phyloP scores from a whole-genome alignment of 164 flowering plant genomes.

The Umbellularia californica region DNA sequence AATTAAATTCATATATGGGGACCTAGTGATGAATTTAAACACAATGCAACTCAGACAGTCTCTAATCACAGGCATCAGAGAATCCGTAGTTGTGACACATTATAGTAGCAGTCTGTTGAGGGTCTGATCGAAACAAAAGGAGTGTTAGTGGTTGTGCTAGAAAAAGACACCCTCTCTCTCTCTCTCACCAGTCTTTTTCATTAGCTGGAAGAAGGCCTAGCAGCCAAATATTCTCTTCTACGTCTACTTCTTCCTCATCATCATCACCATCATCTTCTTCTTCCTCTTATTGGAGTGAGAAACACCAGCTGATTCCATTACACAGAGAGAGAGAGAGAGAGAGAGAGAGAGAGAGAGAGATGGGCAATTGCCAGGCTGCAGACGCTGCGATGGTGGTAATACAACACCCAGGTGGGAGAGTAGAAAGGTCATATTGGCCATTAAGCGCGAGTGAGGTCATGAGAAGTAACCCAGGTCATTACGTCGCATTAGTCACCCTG shows the following conservation, averaged over 20 bases:
- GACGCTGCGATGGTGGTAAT: constrained; percentile 69
- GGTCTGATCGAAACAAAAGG: neutral
- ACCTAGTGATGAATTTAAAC: no score
- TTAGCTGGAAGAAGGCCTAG: no score
- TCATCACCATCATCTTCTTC: constrained; percentile 7
- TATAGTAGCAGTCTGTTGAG: constrained; percentile 8
- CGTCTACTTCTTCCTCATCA: neutral
- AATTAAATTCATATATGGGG: no score
- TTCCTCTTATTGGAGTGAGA: neutral
- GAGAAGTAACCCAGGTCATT: constrained; percentile 79
- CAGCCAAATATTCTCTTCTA: neutral
- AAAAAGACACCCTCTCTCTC: constrained; percentile 9
- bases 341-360: constrained; percentile 21
- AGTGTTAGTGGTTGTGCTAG: constrained; percentile 10
- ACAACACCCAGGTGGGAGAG: constrained; percentile 71
- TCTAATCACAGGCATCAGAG: no score
- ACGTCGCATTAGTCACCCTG: constrained; percentile 69
- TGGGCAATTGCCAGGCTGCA: constrained; percentile 94
- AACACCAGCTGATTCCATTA: neutral
- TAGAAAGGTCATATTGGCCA: constrained; percentile 63
- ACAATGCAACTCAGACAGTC: no score
- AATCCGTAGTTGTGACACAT: neutral
- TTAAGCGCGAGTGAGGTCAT: constrained; percentile 66
- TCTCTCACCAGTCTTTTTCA: neutral
- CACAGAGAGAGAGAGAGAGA: no score